Base-by-base conservation (phyloP, 176 grass and related monocot genomes). In the Aegilops speltoides region DNA sequence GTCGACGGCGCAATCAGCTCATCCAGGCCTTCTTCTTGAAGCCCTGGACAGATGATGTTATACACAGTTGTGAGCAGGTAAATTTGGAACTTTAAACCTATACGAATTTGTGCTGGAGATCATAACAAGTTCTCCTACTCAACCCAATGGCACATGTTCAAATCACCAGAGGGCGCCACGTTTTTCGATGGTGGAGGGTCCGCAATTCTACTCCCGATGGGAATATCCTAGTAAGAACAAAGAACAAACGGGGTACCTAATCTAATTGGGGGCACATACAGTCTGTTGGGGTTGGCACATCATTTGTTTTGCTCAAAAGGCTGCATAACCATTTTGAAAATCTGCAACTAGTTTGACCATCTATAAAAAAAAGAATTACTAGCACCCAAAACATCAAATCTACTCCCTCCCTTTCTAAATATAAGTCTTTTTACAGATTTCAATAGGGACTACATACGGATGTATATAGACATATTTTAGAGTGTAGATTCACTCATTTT, bases 11-110 rank as follows among this genome's bases (percentile, higher is more conserved):
- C 66, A 8, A 84, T 38, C 82, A 66, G 40, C 75, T 20, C 46
- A 15, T 48, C 88, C 88, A 61, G 67, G 52, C 78, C 14, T 62
- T 87, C 33, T 70, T 73, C 84, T 83, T 87, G 60, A 91, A 91
- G 46, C 75, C 75, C 89, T 91, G 85, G 2, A 24, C 22, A 75
- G 2, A 73, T 37, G 8, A 34, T 60, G 34, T 91, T 48, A 91
- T 76, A 26, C 45, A 54, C 67, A 64, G 19, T 64, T 13, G 28
- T 17, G 7, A 87, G 78, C 66, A 90, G 12, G 14, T 50, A 45
- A 3, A 8, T 7, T 59, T 31, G 8, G 14, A 63, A 29, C 17
- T 31, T 77, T 13, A 52, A 13, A 78, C 60, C 31, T 36, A 1
- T 13, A 32, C 15, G 1, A 28, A 68, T 6, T 38, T n/a, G 20